Evolutionary conservation across 805 yeast genomes (phyloP), one percentile per base, ranked within the genome.

Genomic region (Kodamaea laetipori): DNA sequence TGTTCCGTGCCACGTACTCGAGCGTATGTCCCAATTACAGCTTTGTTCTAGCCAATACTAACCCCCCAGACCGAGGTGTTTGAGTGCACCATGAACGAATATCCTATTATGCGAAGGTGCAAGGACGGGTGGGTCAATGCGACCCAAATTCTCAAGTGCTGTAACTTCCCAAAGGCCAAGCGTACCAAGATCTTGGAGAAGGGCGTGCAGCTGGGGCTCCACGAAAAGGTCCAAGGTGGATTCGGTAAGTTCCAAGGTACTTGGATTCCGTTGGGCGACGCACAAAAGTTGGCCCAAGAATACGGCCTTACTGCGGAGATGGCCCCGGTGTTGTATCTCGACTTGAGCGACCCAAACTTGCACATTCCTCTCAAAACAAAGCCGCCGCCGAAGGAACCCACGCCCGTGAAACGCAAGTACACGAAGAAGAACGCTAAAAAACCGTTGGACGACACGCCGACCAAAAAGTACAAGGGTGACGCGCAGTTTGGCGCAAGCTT

Each of bases 231-330:
- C 16, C 98, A 90, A 64, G 98, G 98, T 49, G 98, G 98, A 2
- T 90, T 90, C 61, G 98, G 98, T 42, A 84, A 90, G 58, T 92
- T 90, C 64, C 98, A 92, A 64, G 97, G 97, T 12, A 90, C 97
- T 2, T 90, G 97, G 97, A 90, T 90, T 6, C 97, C 97, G 0
- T 65, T 87, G 49, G 80, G 75, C 5, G 79, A 86, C 39, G 97
- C 96, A 1, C 66, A 58, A 39, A 53, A 61, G 37, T 57, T 71
- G 43, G 76, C 77, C 6, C 55, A 57, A n/a, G 65, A 57, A 34
- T 69, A 70, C 50, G 71, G 71, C 4, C 60, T 70, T 10, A 54
- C 69, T 2, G 61, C 69, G 3, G 73, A 67, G 31, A 51, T 58
- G 45, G 73, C 73, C 5, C 76, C 76, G 2, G 74, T 71, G 13